A percentile compares a stretch with the other conserved stretches of the same genome.
phyloP scores from a whole-genome alignment of 2,329 filamentous ascomycete genomes.

The Phyllosticta capitalensis region DNA sequence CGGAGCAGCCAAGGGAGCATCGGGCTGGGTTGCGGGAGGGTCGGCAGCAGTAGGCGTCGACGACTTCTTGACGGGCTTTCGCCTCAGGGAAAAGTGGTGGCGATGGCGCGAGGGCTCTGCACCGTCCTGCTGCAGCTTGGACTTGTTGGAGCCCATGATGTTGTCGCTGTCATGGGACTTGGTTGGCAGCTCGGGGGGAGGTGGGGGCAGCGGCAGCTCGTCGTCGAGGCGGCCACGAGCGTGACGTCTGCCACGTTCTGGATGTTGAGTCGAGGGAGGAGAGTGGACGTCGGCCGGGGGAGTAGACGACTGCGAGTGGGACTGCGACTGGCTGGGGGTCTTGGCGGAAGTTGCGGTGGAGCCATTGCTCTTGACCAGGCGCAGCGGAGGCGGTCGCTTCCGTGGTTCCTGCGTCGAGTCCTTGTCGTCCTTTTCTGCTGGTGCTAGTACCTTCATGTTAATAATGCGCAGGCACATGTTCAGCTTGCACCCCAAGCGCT shows the following conservation, averaged over 20 bases:
- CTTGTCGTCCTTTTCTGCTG: neutral
- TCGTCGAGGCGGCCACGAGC: slow-evolving; percentile 9
- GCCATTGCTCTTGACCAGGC: slow-evolving; percentile 27
- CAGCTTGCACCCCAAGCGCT: neutral
- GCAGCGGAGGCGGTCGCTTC: slow-evolving; percentile 26
- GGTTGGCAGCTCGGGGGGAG: slow-evolving; percentile 25
- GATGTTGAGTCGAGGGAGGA: slow-evolving; percentile 11
- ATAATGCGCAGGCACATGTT: neutral
- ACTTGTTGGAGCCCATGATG: neutral
- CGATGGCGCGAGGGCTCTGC: neutral
- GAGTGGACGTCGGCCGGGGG: slow-evolving; percentile 6
- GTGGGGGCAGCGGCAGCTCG: slow-evolving; percentile 18
- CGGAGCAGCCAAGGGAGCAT: neutral
- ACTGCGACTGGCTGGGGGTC: slow-evolving; percentile 16
- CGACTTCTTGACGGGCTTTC: slow-evolving; percentile 9
- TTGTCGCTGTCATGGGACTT: slow-evolving; percentile 14
- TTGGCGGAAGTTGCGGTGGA: slow-evolving; percentile 21
- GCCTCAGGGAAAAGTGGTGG: slow-evolving; percentile 4
- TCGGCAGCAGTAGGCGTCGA: neutral
- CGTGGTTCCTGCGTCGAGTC: neutral
- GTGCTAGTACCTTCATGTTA: neutral
- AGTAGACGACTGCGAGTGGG: too few relatives aligned
- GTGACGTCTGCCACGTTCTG: slow-evolving; percentile 2
- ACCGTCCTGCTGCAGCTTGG: neutral
- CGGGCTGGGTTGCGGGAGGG: neutral